phyloP scores from a whole-genome alignment of 129 eudicot genomes.

The Solidago caesia region DNA sequence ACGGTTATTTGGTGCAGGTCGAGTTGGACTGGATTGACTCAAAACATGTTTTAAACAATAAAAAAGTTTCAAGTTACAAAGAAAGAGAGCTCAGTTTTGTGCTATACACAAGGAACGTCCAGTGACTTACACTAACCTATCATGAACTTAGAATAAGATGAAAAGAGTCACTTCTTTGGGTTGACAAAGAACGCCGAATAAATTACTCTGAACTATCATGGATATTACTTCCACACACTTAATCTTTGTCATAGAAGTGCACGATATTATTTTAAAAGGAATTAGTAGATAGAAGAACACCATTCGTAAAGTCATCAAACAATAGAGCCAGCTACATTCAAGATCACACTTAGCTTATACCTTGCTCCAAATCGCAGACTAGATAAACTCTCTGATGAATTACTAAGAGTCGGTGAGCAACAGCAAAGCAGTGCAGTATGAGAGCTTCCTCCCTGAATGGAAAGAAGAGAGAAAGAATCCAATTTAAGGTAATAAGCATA shows the following conservation, averaged over 20 bases:
- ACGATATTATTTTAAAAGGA: background rate
- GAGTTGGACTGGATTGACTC: no score
- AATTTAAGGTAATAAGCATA: background rate
- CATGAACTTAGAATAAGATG: background rate
- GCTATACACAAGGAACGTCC: background rate
- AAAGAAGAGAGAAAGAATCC: conserved; percentile 1
- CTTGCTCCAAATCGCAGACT: conserved; percentile 93
- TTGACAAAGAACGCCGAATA: no score
- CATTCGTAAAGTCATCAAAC: conserved; percentile 7
- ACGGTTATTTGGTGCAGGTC: no score
- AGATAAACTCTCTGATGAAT: conserved; percentile 75
- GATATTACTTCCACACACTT: background rate
- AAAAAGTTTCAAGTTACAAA: background rate
- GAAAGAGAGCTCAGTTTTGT: background rate
- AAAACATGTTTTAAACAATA: background rate
- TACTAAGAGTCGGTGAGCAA: conserved; percentile 83
- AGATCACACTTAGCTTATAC: conserved; percentile 26
- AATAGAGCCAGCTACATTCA: background rate
- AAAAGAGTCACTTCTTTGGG: background rate
- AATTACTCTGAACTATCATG: background rate
- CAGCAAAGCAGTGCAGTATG: conserved; percentile 87
- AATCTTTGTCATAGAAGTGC: background rate
- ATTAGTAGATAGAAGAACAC: background rate
- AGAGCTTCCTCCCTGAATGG: conserved; percentile 72
- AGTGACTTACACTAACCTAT: background rate